These are phyloP conservation scores for Coniochaeta sp. DNA, from an alignment of 2,329 filamentous ascomycete genomes.

Conservation along the genomic window DNA sequence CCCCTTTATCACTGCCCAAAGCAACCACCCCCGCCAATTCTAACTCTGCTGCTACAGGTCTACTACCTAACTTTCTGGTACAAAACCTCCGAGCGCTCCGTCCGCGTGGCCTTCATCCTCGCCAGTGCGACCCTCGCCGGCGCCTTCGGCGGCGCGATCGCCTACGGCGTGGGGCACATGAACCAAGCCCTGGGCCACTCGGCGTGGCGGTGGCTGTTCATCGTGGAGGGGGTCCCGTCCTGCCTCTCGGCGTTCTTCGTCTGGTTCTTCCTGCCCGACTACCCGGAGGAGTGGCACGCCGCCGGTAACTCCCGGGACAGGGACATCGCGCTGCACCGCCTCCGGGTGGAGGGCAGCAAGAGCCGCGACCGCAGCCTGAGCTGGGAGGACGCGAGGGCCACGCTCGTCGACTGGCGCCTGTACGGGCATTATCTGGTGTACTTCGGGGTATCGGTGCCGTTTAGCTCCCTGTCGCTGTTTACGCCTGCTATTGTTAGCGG, in stretches of 20 bases:
- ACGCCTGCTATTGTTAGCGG: too few species aligned
- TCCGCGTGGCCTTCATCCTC: conserved; percentile 67
- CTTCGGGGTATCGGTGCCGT: conserved; percentile 43
- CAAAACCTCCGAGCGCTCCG: conserved; percentile 59
- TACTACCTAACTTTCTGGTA: conserved; percentile 65
- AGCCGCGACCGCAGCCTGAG: conserved; percentile 56
- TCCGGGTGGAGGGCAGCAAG: conserved; percentile 41
- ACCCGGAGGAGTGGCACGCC: conserved; percentile 58
- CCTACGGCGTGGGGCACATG: conserved; percentile 67
- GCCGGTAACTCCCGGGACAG: conserved; percentile 55
- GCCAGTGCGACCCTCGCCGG: conserved; percentile 63
- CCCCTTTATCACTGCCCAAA: too few species aligned
- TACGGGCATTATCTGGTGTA: conserved; percentile 59
- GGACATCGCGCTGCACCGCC: conserved; percentile 38
- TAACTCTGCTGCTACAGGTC: too few species aligned
- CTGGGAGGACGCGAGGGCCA: conserved; percentile 62
- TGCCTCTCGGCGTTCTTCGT: conserved; percentile 48
- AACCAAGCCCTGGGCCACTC: conserved; percentile 52
- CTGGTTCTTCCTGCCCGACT: conserved; percentile 59
- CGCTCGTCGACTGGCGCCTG: conserved; percentile 57
- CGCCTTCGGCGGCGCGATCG: conserved; percentile 66
- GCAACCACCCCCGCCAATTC: too few species aligned
- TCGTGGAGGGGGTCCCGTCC: conserved; percentile 35
- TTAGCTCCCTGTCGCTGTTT: conserved; percentile 52
- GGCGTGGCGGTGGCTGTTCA: conserved; percentile 68